A percentile compares a stretch with the other conserved stretches of the same genome.
These are phyloP conservation scores for Cladosporium sphaerospermum DNA, from an alignment of 2,329 filamentous ascomycete genomes.

Conservation along the genomic window DNA sequence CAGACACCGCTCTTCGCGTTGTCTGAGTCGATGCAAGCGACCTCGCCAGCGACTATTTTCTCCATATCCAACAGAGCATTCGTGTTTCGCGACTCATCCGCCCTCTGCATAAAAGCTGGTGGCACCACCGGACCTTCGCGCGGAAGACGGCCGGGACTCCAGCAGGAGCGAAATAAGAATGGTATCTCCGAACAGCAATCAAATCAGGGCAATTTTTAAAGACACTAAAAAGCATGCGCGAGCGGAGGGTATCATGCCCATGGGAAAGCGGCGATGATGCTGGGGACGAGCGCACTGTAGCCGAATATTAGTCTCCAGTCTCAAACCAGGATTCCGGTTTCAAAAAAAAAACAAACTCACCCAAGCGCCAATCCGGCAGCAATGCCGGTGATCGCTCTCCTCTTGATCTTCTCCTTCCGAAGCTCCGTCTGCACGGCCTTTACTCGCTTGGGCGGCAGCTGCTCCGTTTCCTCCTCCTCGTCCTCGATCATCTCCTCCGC, in stretches of 20 bases:
- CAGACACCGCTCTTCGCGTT: too few species aligned
- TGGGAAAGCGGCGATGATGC: slow-evolving; percentile 21
- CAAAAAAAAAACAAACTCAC: slow-evolving; percentile 52
- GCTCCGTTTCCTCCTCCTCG: slow-evolving; percentile 40
- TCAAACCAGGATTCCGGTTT: too few species aligned
- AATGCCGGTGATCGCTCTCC: slow-evolving; percentile 77
- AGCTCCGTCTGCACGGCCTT: slow-evolving; percentile 71
- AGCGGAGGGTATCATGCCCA: slow-evolving; percentile 9
- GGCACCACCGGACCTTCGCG: too few species aligned
- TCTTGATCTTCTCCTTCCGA: slow-evolving; percentile 79
- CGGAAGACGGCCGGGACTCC: not conserved
- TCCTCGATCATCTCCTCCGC: slow-evolving; percentile 58
- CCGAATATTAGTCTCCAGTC: slow-evolving; percentile 8
- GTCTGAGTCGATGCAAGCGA: too few species aligned
- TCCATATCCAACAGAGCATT: too few species aligned
- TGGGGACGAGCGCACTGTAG: slow-evolving; percentile 24
- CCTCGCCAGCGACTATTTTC: too few species aligned
- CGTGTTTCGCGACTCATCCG: too few species aligned
- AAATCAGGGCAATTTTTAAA: slow-evolving; percentile 8
- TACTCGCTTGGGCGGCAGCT: slow-evolving; percentile 56
- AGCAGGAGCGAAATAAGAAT: slow-evolving; percentile 8
- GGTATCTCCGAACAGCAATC: slow-evolving; percentile 14
- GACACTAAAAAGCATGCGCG: not conserved
- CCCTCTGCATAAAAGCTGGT: too few species aligned
- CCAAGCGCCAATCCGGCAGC: slow-evolving; percentile 82